phyloP scores from a whole-genome alignment of 1,284 basidiomycete species.

The Retiboletus flavoniger region DNA sequence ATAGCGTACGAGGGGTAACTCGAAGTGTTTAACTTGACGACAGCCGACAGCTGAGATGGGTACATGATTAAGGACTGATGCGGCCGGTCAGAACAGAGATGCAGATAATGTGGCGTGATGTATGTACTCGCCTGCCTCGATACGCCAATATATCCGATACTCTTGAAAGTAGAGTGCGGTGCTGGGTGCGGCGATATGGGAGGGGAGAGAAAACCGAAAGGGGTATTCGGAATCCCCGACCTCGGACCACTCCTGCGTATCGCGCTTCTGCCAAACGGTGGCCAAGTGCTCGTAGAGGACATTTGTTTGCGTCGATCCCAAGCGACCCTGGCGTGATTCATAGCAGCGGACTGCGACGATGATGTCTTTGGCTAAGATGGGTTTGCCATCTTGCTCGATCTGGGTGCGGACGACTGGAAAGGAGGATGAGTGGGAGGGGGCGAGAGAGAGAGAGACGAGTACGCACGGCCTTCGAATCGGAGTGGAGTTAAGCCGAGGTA shows the following conservation, averaged over 20 bases:
- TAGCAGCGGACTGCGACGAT: constrained; percentile 73
- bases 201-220: constrained; percentile 69
- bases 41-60: constrained; percentile 64
- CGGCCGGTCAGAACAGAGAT: constrained; percentile 17
- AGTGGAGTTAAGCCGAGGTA: constrained; percentile 79
- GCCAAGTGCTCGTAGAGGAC: constrained; percentile 65
- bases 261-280: constrained; percentile 67
- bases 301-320: constrained; percentile 56
- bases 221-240: constrained; percentile 64
- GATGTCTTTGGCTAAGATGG: constrained; percentile 60
- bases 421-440: constrained; percentile 6
- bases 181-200: constrained; percentile 62
- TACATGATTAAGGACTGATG: constrained; percentile 60
- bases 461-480: constrained; percentile 71
- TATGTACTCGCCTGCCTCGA: constrained; percentile 68
- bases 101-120: constrained; percentile 12
- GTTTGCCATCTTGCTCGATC: constrained; percentile 68
- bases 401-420: constrained; percentile 61
- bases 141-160: constrained; percentile 76
- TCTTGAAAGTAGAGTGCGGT: constrained; percentile 67
- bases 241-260: constrained; percentile 52
- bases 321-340: constrained; percentile 64
- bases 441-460: constrained; percentile 8
- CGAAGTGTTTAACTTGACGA: constrained; percentile 64
- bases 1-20: constrained; percentile 65